A percentile compares a stretch with the other conserved stretches of the same genome.
These are phyloP conservation scores for Russula sp. DNA, from an alignment of 768 basidiomycete genomes.

Conservation along the genomic window DNA sequence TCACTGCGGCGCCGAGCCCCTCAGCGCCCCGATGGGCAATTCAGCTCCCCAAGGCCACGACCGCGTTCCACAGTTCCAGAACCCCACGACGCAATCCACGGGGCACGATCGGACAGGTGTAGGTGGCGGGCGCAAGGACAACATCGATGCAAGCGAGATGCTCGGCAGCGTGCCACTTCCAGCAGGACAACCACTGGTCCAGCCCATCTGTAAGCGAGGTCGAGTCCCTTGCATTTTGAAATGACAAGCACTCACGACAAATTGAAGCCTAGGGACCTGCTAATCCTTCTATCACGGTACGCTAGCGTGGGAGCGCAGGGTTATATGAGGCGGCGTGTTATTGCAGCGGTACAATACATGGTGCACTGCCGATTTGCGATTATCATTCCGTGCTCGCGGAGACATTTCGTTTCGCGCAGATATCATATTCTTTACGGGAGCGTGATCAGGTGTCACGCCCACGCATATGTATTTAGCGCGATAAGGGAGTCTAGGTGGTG, in stretches of 20 bases:
- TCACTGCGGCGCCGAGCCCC: conserved; percentile 13
- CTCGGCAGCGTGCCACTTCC: background rate
- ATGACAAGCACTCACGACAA: conserved; percentile 3
- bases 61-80: conserved; percentile 3
- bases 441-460: background rate
- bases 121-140: conserved; percentile 3
- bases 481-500: background rate
- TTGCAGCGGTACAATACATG: background rate
- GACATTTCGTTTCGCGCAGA: conserved; percentile 5
- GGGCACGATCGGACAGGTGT: conserved; percentile 22
- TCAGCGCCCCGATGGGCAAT: conserved; percentile 15
- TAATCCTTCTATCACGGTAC: background rate
- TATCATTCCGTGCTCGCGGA: background rate
- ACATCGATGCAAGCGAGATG: conserved; percentile 4
- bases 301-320: background rate
- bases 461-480: background rate
- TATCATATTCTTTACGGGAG: conserved; percentile 8
- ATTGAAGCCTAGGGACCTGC: conserved; percentile 8
- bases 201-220: conserved; percentile 9
- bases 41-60: conserved; percentile 1
- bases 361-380: background rate
- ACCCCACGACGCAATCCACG: conserved; percentile 10
- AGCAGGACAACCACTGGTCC: background rate
- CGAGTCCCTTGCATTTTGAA: background rate
- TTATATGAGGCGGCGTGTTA: background rate